Evolutionary conservation across 106 monocot species (phyloP).

Genomic region (Amphibolis antarctica): DNA sequence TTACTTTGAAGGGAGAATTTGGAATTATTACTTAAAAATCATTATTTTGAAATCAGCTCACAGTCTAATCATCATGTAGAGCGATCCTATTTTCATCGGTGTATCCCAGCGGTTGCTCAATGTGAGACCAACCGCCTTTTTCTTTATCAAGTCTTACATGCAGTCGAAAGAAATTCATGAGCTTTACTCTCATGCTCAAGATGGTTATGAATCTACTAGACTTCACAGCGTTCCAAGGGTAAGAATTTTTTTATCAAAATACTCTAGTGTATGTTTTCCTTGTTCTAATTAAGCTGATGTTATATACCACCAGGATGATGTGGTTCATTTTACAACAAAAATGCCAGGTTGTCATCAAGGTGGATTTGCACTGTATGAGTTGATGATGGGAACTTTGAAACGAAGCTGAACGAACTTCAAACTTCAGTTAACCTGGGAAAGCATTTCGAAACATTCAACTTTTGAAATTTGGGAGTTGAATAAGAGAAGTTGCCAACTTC

Average conservation of each 20-base stretch:
- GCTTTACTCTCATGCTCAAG: constrained; percentile 70
- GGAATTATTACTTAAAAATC: not conserved
- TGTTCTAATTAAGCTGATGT: constrained; percentile 1
- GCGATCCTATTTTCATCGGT: constrained; percentile 80
- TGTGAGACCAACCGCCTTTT: constrained; percentile 88
- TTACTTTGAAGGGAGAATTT: not conserved
- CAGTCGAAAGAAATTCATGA: constrained; percentile 41
- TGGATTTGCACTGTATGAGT: constrained; percentile 66
- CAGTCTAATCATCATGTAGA: constrained; percentile 26
- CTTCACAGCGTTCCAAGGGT: constrained; percentile 59
- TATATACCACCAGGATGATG: constrained; percentile 36
- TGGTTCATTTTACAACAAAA: constrained; percentile 32
- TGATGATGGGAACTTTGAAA: constrained; percentile 30
- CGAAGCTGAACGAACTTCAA: too few species aligned
- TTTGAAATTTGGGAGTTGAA: too few species aligned
- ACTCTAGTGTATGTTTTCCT: not conserved
- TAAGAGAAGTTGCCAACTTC: too few species aligned
- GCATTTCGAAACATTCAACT: too few species aligned
- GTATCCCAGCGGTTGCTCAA: constrained; percentile 61
- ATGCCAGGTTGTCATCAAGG: constrained; percentile 94
- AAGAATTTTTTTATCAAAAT: constrained; percentile 5
- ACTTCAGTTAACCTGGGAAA: too few species aligned
- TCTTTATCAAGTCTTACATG: constrained; percentile 58
- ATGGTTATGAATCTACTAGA: constrained; percentile 88
- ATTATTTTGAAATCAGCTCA: not conserved